Evolutionary conservation across 345 rosid genomes (phyloP).

Genomic region (Cardamine chenopodiifolia): DNA sequence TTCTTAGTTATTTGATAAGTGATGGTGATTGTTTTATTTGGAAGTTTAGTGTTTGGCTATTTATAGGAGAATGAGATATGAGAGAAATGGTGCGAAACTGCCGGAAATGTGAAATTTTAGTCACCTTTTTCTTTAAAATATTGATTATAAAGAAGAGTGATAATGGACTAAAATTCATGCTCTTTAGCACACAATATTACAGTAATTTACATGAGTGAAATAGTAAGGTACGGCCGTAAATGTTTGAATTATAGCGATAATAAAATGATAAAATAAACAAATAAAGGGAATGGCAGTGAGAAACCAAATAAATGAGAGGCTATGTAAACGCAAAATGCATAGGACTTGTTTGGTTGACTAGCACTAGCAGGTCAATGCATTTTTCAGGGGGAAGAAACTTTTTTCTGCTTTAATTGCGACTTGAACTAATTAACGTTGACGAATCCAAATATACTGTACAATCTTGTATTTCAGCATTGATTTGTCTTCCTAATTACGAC

Average conservation of each 20-base stretch:
- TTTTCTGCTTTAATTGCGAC: constrained; percentile 13
- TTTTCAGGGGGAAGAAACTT: neutral
- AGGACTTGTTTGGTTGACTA: constrained; percentile 24
- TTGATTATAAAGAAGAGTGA: neutral
- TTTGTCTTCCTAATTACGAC: constrained; percentile 19
- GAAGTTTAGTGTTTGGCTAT: constrained; percentile 5
- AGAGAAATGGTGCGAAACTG: constrained; percentile 3
- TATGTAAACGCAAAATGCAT: constrained; percentile 3
- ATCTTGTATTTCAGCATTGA: neutral
- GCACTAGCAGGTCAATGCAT: neutral
- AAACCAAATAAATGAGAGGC: constrained; percentile 17
- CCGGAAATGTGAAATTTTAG: constrained; percentile 19
- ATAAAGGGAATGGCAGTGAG: constrained; percentile 10
- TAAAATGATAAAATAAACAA: neutral
- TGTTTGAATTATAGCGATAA: constrained; percentile 15
- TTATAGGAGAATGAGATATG: constrained; percentile 18
- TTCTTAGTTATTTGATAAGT: constrained; percentile 4
- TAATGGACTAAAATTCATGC: neutral
- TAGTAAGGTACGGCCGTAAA: constrained; percentile 22
- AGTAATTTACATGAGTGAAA: neutral
- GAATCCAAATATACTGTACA: neutral
- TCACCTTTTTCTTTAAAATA: constrained; percentile 1
- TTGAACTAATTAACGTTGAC: constrained; percentile 42
- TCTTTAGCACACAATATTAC: constrained; percentile 1
- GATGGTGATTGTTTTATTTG: constrained; percentile 25